Percentiles rank a stretch among this genome's conserved stretches.
phyloP scores from a whole-genome alignment of 768 basidiomycete genomes.

The Jaapia argillacea region DNA sequence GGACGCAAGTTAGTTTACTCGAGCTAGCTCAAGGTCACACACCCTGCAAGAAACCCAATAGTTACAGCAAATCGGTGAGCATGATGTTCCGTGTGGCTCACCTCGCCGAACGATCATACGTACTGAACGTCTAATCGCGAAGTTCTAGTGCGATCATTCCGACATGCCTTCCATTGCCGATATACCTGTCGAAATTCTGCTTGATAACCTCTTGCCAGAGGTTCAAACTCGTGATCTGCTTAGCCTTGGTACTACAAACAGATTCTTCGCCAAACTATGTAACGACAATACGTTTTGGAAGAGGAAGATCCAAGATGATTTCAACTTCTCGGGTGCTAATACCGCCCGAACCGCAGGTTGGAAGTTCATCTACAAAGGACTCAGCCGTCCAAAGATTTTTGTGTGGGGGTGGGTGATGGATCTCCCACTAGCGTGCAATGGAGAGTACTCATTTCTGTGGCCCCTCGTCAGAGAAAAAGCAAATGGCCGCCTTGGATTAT shows the following conservation, averaged over 20 bases:
- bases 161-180: constrained; percentile 33
- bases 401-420: constrained; percentile 46
- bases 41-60: no score
- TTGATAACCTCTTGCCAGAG: constrained; percentile 60
- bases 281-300: constrained; percentile 78
- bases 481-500: constrained; percentile 56
- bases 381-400: constrained; percentile 42
- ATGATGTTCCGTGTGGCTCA: no score
- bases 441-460: not conserved
- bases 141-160: no score
- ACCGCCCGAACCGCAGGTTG: constrained; percentile 73
- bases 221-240: constrained; percentile 47
- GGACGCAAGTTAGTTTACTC: no score
- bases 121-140: no score
- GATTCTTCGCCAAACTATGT: constrained; percentile 48
- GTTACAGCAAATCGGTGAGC: no score
- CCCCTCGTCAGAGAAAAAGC: constrained; percentile 38
- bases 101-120: no score
- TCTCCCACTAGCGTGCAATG: constrained; percentile 2
- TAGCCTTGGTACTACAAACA: constrained; percentile 50
- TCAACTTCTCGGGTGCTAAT: constrained; percentile 62
- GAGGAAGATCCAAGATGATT: constrained; percentile 55
- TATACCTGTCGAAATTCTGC: constrained; percentile 67
- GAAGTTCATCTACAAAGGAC: constrained; percentile 68
- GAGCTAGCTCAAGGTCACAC: no score